Evolutionary conservation across 192 early-diverging fungal species (phyloP), one percentile per base, ranked within the genome.

Genomic region (Coemansia sp.): DNA sequence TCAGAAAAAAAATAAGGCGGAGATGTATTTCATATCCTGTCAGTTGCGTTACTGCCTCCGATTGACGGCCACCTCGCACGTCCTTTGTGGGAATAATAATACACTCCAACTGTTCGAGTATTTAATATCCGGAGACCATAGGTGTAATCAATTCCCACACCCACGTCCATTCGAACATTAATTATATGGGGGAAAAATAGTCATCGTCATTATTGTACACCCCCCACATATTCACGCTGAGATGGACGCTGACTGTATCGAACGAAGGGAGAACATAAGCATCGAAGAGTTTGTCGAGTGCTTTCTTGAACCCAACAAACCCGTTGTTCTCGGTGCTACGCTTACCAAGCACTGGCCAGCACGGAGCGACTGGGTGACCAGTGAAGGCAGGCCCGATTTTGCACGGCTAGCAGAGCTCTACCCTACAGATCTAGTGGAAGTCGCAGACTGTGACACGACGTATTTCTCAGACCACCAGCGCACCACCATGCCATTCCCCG

Each of bases 381-480:
- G 6, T 2, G 39, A 60, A 7, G 66, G 68, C 41, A 34, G 16
- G 22, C 72, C 73, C 13, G 50, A 75, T 69, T 79, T 77, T 50
- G 64, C 69, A 0, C 71, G 76, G 2, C 84, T 90, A 24, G 72
- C 78, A 5, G 33, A 55, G 62, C 66, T 78, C 18, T 75, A 73
- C 24, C 65, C 63, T 27, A 15, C 66, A 2, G 65, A 80, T 2
- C 38, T 71, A 12, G 91, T 91, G 22, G 85, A 79, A 20, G 91
- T 92, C 0, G 90, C 91, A 29, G 76, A 87, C 46, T 91, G 91
- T 68, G 76, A 86, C 49, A 69, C 69, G 43, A 77, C 73, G 43
- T 83, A 87, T 33, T 90, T 88, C 33, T 87, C 87, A 3, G 91
- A 92, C 70, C 91, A 92, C 64, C 78, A 83, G 64, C 76, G 90